Evolutionary conservation across 2,329 filamentous ascomycete genomes (phyloP).

Genomic region (Cladobotryum protrusum): DNA sequence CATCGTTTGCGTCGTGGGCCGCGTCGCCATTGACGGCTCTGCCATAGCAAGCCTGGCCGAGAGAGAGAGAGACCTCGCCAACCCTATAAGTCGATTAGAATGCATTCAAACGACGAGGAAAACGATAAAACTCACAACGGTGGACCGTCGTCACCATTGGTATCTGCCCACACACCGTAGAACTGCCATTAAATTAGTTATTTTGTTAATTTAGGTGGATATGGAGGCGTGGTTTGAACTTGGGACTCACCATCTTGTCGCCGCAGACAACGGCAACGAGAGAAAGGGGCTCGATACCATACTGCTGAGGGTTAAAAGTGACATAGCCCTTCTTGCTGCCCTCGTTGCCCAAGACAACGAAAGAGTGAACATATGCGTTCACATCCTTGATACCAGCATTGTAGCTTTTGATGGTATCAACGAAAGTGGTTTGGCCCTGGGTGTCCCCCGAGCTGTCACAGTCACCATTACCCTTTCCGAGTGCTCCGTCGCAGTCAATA

Average conservation of each 20-base stretch:
- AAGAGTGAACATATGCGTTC: constrained; percentile 46
- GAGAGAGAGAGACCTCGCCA: constrained; percentile 47
- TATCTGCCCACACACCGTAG: constrained; percentile 54
- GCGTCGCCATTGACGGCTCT: constrained; percentile 38
- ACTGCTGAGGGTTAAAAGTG: constrained; percentile 34
- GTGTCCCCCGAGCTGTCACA: constrained; percentile 38
- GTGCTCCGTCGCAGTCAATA: constrained; percentile 50
- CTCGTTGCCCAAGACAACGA: constrained; percentile 49
- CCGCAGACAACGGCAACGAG: constrained; percentile 51
- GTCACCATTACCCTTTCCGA: constrained; percentile 22
- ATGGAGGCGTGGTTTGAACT: too few relatives aligned
- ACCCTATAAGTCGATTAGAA: constrained; percentile 18
- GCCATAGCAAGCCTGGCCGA: constrained; percentile 49
- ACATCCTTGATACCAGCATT: constrained; percentile 36
- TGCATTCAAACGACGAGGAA: neutral
- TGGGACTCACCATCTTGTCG: constrained; percentile 35
- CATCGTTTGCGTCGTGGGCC: constrained; percentile 42
- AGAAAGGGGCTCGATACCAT: constrained; percentile 42
- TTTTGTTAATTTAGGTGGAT: neutral
- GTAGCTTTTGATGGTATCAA: constrained; percentile 29
- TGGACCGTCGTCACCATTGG: constrained; percentile 43
- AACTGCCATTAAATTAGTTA: constrained; percentile 24
- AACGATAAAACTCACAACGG: constrained; percentile 20
- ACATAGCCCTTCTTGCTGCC: constrained; percentile 25
- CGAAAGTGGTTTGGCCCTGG: constrained; percentile 40